Percentiles rank a stretch among this genome's conserved stretches.
phyloP scores from a whole-genome alignment of 2,329 filamentous ascomycete genomes.

The Trichoderma sp. region DNA sequence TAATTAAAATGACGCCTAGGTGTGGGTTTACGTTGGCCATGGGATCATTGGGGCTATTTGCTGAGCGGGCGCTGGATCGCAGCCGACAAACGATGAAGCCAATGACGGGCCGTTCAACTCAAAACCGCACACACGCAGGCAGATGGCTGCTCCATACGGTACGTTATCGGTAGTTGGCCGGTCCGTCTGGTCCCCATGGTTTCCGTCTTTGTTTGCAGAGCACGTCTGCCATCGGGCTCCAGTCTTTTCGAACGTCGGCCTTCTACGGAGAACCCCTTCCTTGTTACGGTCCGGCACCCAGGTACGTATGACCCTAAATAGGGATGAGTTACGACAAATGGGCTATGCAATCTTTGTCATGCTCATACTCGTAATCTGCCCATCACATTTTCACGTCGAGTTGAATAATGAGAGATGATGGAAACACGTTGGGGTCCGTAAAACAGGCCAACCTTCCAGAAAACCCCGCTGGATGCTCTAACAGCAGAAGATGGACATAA shows the following conservation, averaged over 20 bases:
- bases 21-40: neutral
- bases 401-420: neutral
- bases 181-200: neutral
- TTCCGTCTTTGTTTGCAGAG: neutral
- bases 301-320: neutral
- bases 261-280: neutral
- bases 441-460: neutral
- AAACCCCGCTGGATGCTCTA: neutral
- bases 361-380: too few species aligned
- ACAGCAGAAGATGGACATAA: neutral
- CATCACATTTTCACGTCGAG: neutral
- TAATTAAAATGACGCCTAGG: neutral
- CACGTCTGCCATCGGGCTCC: neutral
- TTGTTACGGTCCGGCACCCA: neutral
- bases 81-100: conserved; percentile 7
- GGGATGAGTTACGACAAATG: conserved; percentile 5
- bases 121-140: neutral
- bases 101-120: neutral
- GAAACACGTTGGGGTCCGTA: neutral
- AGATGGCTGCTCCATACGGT: neutral
- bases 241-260: neutral
- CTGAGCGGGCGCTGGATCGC: neutral
- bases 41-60: neutral
- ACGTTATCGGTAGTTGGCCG: neutral
- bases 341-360: neutral